Evolutionary conservation across 257 asterid genomes (phyloP).

Genomic region (Rhazya stricta): DNA sequence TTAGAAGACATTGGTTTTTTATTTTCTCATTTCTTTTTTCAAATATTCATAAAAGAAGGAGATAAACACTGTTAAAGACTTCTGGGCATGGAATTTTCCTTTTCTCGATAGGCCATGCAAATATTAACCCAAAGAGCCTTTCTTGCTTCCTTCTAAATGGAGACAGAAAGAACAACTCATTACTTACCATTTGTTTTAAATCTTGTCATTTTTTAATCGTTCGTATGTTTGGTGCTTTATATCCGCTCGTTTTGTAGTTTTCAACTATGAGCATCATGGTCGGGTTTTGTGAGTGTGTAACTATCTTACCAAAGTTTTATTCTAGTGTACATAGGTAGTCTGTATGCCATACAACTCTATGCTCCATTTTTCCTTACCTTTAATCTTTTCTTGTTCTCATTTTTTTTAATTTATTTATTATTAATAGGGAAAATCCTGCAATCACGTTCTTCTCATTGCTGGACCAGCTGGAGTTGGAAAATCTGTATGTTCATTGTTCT

Average conservation of each 20-base stretch:
- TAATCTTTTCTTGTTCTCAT: constrained; percentile 5
- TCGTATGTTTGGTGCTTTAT: neutral
- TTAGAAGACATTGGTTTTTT: neutral
- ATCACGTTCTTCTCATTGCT: constrained; percentile 63
- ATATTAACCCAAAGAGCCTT: neutral
- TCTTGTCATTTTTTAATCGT: neutral
- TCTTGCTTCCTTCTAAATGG: neutral
- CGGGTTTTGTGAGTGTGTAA: neutral
- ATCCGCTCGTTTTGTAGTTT: neutral
- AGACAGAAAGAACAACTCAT: neutral
- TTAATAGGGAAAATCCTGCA: constrained; percentile 45
- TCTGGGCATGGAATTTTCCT: neutral
- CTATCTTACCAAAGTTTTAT: neutral
- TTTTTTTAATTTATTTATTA: no score
- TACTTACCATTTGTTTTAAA: neutral
- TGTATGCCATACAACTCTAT: neutral
- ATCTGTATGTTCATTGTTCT: constrained; percentile 58
- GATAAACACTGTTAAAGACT: neutral
- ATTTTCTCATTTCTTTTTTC: neutral
- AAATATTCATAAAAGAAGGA: neutral
- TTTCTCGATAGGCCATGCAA: neutral
- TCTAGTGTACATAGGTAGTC: neutral
- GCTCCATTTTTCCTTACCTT: neutral
- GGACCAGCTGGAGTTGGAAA: constrained; percentile 98
- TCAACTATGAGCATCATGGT: neutral